Conservation (phyloP, 2,329 filamentous ascomycete genomes). For the Aspergillus pseudonomiae region DNA sequence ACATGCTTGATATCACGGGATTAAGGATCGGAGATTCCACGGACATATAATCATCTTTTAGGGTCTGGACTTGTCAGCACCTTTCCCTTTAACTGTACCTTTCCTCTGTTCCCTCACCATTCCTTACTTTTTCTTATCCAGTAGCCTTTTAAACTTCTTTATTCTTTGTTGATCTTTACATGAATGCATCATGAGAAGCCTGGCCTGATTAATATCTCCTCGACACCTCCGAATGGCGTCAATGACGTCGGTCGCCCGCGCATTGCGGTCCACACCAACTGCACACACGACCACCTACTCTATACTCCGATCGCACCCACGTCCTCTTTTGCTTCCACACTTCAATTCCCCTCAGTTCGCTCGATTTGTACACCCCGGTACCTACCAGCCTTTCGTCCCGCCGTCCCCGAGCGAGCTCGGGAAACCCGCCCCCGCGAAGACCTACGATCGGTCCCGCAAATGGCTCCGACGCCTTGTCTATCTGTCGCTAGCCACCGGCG, state of each 20-base stretch:
- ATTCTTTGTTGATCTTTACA: background rate
- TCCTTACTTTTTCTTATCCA: too few species aligned
- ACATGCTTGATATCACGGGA: slow-evolving; percentile 1
- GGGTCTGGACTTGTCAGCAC: background rate
- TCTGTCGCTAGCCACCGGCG: slow-evolving; percentile 61
- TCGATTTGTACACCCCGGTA: slow-evolving; percentile 40
- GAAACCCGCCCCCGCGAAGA: slow-evolving; percentile 68
- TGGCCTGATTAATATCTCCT: background rate
- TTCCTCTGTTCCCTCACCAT: too few species aligned
- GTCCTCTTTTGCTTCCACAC: slow-evolving; percentile 1
- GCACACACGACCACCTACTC: slow-evolving; percentile 3
- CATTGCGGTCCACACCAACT: slow-evolving; percentile 5
- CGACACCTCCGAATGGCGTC: slow-evolving; percentile 13
- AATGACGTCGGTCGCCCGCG: slow-evolving; percentile 11
- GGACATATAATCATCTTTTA: background rate
- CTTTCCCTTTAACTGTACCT: too few species aligned
- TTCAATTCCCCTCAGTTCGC: background rate
- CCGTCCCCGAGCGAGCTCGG: slow-evolving; percentile 80
- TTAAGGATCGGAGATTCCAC: background rate
- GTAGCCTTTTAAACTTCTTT: background rate
- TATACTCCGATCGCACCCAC: slow-evolving; percentile 8
- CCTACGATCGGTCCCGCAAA: slow-evolving; percentile 70
- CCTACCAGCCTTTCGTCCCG: slow-evolving; percentile 70
- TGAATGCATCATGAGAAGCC: background rate
- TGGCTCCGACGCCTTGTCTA: slow-evolving; percentile 76